A percentile compares a stretch with the other conserved stretches of the same genome.
Conservation (phyloP, 371 early-diverging fungal genomes). For the Globomyces sp. region DNA sequence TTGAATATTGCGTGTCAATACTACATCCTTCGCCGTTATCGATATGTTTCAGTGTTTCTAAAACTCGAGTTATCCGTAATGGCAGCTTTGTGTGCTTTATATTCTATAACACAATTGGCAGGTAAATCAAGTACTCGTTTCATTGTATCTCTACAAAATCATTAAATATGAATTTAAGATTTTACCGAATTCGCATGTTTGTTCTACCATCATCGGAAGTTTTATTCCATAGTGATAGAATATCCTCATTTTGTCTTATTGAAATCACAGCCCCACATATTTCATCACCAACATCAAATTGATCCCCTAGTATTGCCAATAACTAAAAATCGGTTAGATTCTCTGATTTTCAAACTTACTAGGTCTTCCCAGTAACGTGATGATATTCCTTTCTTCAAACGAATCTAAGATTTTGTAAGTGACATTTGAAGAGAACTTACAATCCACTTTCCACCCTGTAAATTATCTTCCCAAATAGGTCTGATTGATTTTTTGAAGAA, state of each 20-base stretch:
- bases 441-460: slow-evolving; percentile 97
- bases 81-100: slow-evolving; percentile 85
- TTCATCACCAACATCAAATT: slow-evolving; percentile 85
- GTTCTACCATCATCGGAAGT: slow-evolving; percentile 78
- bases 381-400: slow-evolving; percentile 91
- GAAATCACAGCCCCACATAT: slow-evolving; percentile 96
- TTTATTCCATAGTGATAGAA: slow-evolving; percentile 93
- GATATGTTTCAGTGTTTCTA: slow-evolving; percentile 79
- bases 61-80: slow-evolving; percentile 87
- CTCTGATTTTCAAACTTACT: slow-evolving; percentile 15
- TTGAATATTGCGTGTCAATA: too few relatives aligned
- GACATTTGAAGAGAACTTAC: too few relatives aligned
- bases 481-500: slow-evolving; percentile 93
- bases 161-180: neutral
- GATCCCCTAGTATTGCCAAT: slow-evolving; percentile 89
- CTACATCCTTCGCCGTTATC: slow-evolving; percentile 20
- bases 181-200: slow-evolving; percentile 75
- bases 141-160: slow-evolving; percentile 70
- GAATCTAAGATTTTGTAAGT: slow-evolving; percentile 13
- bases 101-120: slow-evolving; percentile 86
- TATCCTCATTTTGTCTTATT: slow-evolving; percentile 90
- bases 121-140: slow-evolving; percentile 82
- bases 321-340: slow-evolving; percentile 43
- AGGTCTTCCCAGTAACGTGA: slow-evolving; percentile 84
- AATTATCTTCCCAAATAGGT: slow-evolving; percentile 97